Base-by-base conservation (phyloP, 495 filamentous ascomycete genomes). In the Halenospora varia region DNA sequence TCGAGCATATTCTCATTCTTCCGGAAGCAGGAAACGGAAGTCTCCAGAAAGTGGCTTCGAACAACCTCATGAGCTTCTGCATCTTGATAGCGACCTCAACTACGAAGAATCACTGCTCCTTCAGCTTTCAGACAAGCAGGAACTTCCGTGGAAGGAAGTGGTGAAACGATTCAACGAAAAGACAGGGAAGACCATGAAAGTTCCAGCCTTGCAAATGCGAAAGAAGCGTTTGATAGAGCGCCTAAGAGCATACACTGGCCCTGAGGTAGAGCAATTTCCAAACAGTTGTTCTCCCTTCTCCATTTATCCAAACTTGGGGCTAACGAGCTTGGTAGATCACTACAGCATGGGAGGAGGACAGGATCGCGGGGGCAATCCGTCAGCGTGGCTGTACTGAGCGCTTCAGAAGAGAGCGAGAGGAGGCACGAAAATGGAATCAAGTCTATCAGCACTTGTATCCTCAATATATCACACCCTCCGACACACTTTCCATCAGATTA, bases 201-300 rank as follows among this genome's bases (percentile, higher is more conserved):
- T 60, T 25, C 25, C 60, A 17, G 57, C 60, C 17, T 47, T 63
- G 25, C 64, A 66, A 22, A 66, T 66, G 64, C 41, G 60, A 39
- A 58, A 58, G 25, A 63, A 61, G 49, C 39, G 64, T 13, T 24
- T 61, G 13, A 10, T 59, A 10, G 59, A 65, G 39, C 47, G 56
- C 23, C 24, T 65, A 26, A 17, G 56, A 44, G 56, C 60, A 48
- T 59, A 59, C 51, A 62, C 55, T 24, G 46, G 49, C 26, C 4
- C 41, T 23, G 60, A 62, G 55, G 60, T 62, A 62, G 42, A 8
- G 47, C 19, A 8, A 24, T 9, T 8, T 49, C 25, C 47, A 10
- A 20, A 10, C 47, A 6, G 47, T 49, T 49, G 18, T 51, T 13
- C 13, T 20, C 51, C 46, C 20, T 10, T 23, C 47, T 39, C 20